Evolutionary conservation across 768 basidiomycete genomes (phyloP).

Genomic region (Leucosporidium yakuticum): DNA sequence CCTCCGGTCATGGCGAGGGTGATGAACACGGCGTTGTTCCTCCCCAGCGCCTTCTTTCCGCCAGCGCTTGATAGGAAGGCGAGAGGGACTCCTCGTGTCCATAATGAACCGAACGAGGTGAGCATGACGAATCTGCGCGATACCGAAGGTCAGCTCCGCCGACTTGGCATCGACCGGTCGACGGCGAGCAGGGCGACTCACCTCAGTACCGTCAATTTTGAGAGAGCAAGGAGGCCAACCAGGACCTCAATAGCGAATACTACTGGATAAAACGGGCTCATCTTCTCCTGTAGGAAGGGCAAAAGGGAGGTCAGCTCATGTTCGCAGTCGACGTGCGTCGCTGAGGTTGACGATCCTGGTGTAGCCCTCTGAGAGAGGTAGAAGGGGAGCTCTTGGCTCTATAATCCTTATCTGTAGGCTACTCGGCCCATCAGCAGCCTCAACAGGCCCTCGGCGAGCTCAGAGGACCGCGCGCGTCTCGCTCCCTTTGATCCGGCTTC

Average conservation of each 20-base stretch:
- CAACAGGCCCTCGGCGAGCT: too few species aligned
- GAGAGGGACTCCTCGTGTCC: constrained; percentile 27
- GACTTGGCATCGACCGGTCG: too few species aligned
- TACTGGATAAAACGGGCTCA: neutral
- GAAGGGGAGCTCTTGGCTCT: too few species aligned
- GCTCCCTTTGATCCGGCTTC: too few species aligned
- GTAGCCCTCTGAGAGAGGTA: too few species aligned
- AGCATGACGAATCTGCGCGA: constrained; percentile 32
- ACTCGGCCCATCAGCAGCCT: too few species aligned
- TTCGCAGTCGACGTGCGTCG: too few species aligned
- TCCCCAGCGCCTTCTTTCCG: constrained; percentile 23
- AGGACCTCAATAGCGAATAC: constrained; percentile 9
- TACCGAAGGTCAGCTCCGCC: neutral
- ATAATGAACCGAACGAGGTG: constrained; percentile 29
- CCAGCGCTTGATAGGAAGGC: constrained; percentile 14
- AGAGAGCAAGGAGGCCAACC: constrained; percentile 15
- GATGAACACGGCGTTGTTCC: constrained; percentile 25
- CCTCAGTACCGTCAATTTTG: constrained; percentile 11
- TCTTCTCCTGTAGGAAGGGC: neutral
- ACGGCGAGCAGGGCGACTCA: neutral
- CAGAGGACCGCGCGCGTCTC: too few species aligned
- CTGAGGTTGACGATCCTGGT: too few species aligned
- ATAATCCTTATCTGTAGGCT: too few species aligned
- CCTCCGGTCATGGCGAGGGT: constrained; percentile 14
- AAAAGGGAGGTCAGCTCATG: neutral